phyloP scores from a whole-genome alignment of 208 protist genomes.

The Angomonas ambiguus region DNA sequence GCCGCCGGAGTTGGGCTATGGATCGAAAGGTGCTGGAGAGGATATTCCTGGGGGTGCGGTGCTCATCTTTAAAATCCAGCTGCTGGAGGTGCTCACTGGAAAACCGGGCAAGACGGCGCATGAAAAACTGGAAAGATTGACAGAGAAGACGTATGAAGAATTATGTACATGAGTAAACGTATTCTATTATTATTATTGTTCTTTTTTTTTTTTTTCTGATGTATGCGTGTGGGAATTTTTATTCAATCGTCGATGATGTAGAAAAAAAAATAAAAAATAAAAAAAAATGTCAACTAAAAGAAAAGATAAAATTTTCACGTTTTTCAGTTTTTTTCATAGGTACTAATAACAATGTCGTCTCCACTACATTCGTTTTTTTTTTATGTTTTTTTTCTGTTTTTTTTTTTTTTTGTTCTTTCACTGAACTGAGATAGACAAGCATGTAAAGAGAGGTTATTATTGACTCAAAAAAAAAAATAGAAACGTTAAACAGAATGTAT shows the following conservation, averaged over 20 bases:
- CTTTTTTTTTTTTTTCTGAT: neutral
- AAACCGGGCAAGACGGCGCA: conserved; percentile 38
- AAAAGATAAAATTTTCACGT: too few species aligned
- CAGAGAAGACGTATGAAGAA: neutral
- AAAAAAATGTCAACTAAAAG: too few species aligned
- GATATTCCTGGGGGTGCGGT: conserved; percentile 61
- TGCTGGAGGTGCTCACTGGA: conserved; percentile 62
- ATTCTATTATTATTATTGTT: neutral
- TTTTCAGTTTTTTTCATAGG: too few species aligned
- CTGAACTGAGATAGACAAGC: neutral
- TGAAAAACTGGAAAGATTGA: conserved; percentile 41
- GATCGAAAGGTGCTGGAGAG: conserved; percentile 38
- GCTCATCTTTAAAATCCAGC: conserved; percentile 76
- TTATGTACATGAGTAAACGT: neutral
- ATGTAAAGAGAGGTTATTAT: neutral
- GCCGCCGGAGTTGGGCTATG: conserved; percentile 76
- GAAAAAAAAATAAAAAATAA: too few species aligned
- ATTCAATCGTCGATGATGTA: too few species aligned
- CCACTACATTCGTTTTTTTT: neutral
- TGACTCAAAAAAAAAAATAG: neutral
- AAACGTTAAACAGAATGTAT: too few species aligned
- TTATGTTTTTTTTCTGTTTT: conserved; percentile 6
- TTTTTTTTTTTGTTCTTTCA: neutral
- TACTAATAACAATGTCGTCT: neutral
- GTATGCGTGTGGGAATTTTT: too few species aligned